These are phyloP conservation scores for Curvularia sp. DNA, from an alignment of 2,329 filamentous ascomycete genomes.

Conservation along the genomic window DNA sequence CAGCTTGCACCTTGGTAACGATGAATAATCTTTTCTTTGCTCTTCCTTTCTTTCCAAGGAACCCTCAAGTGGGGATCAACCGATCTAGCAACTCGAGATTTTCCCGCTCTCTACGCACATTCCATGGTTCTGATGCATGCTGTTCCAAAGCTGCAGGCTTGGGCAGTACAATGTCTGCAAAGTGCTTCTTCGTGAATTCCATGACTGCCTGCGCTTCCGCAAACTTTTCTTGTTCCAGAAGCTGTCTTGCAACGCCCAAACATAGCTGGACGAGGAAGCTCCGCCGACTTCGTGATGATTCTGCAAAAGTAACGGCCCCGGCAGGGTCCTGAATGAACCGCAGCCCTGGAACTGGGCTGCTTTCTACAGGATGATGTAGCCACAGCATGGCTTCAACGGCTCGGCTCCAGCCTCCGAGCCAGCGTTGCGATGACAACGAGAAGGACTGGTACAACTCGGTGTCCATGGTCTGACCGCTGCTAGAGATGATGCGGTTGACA, in stretches of 20 bases:
- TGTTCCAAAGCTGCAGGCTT: slow-evolving; percentile 14
- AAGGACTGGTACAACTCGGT: slow-evolving; percentile 38
- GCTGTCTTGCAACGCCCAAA: slow-evolving; percentile 39
- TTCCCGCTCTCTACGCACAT: slow-evolving; percentile 21
- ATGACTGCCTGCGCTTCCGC: slow-evolving; percentile 40
- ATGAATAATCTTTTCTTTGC: neutral
- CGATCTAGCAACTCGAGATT: slow-evolving; percentile 40
- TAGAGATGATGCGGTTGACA: slow-evolving; percentile 34
- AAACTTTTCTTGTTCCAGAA: slow-evolving; percentile 39
- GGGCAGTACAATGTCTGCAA: slow-evolving; percentile 40
- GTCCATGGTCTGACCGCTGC: slow-evolving; percentile 11
- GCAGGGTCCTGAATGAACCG: slow-evolving; percentile 33
- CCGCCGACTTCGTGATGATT: slow-evolving; percentile 19
- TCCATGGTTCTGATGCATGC: slow-evolving; percentile 6
- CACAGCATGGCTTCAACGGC: slow-evolving; percentile 38
- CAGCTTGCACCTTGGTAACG: neutral
- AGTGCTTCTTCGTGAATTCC: slow-evolving; percentile 40
- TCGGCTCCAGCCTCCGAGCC: slow-evolving; percentile 33
- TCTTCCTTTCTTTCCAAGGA: neutral
- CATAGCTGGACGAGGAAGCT: slow-evolving; percentile 41
- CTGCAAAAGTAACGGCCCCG: slow-evolving; percentile 24
- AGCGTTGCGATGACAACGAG: slow-evolving; percentile 25
- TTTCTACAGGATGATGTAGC: slow-evolving; percentile 39
- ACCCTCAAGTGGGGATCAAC: slow-evolving; percentile 29
- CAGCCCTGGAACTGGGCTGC: slow-evolving; percentile 30